Evolutionary conservation across 495 filamentous ascomycete species (phyloP), one percentile per base, ranked within the genome.

Genomic region (Penicillium lagena): DNA sequence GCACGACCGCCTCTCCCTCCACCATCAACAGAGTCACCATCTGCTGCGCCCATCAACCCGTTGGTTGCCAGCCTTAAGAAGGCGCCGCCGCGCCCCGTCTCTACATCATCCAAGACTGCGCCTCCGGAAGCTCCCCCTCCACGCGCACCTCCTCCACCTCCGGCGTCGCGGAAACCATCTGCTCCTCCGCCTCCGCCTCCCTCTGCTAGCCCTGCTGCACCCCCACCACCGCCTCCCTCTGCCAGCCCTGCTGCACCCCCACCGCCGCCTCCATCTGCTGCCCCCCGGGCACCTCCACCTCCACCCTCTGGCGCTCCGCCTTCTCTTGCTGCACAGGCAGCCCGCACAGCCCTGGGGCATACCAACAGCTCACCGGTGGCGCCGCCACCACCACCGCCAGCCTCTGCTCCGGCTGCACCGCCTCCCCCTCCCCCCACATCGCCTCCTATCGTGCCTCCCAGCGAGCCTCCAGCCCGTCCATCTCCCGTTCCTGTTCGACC

Each of bases 141-240:
- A 59, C 85, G 72, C 63, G 83, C 68, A 53, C 86, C 87, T 15
- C 83, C 84, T 29, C 82, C 82, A 28, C 76, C 79, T 30, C 83
- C 78, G 10, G 72, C 68, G 28, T 81, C 77, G 28, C 71, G 85
- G 44, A 90, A 88, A 56, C 83, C 81, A 6, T 82, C 79, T 31
- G 67, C 70, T 31, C 62, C 71, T 27, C 68, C 74, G 22, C 65
- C 58, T 29, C 67, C 67, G 27, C 64, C 70, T 31, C 65, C 62
- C 31, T 58, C 56, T 55, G 66, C 60, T 59, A 64, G 52, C 40
- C 72, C 60, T 54, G 58, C 68, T 14, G 54, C 60, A 28, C 58
- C 71, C 46, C 59, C 70, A 31, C 65, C 73, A n/a, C 68, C 70
- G 12, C 59, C 70, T 29, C 67, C 66, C 33, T 48, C 60, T 37